Base-by-base conservation (phyloP, 75 land plant genomes). In the Picea sitchensis region DNA sequence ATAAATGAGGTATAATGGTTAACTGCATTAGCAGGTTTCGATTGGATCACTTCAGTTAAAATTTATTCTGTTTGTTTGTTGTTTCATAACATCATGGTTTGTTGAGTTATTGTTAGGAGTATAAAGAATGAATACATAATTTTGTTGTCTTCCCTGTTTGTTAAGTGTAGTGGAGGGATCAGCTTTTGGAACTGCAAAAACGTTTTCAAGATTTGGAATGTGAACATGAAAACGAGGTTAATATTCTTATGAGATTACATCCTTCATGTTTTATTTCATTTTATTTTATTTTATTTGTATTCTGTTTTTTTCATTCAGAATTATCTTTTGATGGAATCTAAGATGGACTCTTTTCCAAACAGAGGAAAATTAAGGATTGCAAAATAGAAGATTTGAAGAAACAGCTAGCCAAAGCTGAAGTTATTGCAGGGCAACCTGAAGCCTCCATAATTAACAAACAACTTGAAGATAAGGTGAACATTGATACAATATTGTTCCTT, bases 391-490 rank as follows among this genome's bases (percentile, higher is more conserved):
- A n/a, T n/a, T n/a, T n/a, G n/a, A n/a, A n/a, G n/a, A n/a, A n/a
- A n/a, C n/a, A n/a, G n/a, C n/a, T n/a, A n/a, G n/a, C n/a, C n/a
- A n/a, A n/a, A n/a, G n/a, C n/a, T n/a, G n/a, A n/a, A n/a, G n/a
- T n/a, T n/a, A n/a, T n/a, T n/a, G n/a, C n/a, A n/a, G n/a, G n/a
- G n/a, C n/a, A n/a, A n/a, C n/a, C n/a, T n/a, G n/a, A n/a, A 23
- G 84, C 87, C 17, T 81, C 80, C 61, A 23, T 81, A 54, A 77
- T 85, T 59, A 89, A 89, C 76, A 88, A 92, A 78, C 91, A 83
- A 69, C 87, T 94, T 56, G 82, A 92, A 79, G 91, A 86, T 41
- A 82, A 92, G 92, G 96, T 92, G 65, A 23, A 38, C 80, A 2
- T 76, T n/a, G 34, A 3, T 36, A 30, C 14, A 2, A 31, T 84